Conservation (phyloP, 2,329 filamentous ascomycete genomes). For the Fusarium sp. region DNA sequence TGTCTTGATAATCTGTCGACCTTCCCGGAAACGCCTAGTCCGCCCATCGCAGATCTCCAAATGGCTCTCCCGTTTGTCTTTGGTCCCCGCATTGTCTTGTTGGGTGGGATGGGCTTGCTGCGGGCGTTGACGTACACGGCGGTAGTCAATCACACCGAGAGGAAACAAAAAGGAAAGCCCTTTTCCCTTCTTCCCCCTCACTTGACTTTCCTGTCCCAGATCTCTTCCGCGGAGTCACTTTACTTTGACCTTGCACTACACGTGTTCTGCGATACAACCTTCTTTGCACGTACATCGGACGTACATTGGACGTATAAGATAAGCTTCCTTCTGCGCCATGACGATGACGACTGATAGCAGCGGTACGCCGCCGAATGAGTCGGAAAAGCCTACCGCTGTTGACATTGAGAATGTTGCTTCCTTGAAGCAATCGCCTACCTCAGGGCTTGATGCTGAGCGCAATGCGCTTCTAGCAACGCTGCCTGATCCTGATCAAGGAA, state of each 20-base stretch:
- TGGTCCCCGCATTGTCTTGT: conserved; percentile 29
- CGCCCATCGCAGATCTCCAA: conserved; percentile 21
- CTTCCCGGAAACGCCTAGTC: conserved; percentile 37
- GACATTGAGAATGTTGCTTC: conserved; percentile 32
- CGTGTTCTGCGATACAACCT: not conserved
- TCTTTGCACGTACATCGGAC: not conserved
- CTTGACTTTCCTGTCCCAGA: not conserved
- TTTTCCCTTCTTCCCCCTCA: not conserved
- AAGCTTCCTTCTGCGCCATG: conserved; percentile 11
- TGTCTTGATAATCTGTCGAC: conserved; percentile 16
- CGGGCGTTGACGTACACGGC: conserved; percentile 25
- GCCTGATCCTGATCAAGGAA: conserved; percentile 63
- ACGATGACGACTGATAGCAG: conserved; percentile 36
- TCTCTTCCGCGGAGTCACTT: conserved; percentile 1
- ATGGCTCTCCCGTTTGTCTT: not conserved
- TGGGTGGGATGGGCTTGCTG: conserved; percentile 11
- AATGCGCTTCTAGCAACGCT: conserved; percentile 45
- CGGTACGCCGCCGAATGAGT: conserved; percentile 26
- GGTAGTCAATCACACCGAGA: not conserved
- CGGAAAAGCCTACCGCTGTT: conserved; percentile 25
- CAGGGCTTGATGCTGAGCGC: conserved; percentile 44
- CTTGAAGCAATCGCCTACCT: not conserved
- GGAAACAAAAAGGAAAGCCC: conserved; percentile 23
- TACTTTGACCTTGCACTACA: not conserved
- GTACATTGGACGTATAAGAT: not conserved